Evolutionary conservation across 768 basidiomycete genomes (phyloP).

Genomic region (Chlorophyllum brunneum): DNA sequence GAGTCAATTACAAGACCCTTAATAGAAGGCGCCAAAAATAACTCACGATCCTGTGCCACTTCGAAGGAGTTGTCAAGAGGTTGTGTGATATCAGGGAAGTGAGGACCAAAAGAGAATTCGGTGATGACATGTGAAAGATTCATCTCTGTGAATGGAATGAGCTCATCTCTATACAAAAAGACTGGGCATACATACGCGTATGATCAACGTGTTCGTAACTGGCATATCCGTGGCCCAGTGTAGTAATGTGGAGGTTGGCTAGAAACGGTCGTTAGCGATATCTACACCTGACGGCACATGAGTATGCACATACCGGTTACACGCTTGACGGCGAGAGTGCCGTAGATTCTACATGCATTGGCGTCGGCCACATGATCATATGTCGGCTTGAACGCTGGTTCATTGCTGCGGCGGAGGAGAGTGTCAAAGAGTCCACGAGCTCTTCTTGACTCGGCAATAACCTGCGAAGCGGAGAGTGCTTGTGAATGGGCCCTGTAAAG

Average conservation of each 20-base stretch:
- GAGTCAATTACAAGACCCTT: conserved; percentile 2
- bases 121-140: conserved; percentile 95
- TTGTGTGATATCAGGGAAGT: conserved; percentile 93
- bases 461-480: conserved; percentile 65
- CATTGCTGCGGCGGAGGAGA: conserved; percentile 38
- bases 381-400: conserved; percentile 61
- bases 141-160: conserved; percentile 7
- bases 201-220: conserved; percentile 88
- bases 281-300: not conserved
- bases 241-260: conserved; percentile 94
- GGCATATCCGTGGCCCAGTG: conserved; percentile 91
- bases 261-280: not conserved
- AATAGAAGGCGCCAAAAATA: conserved; percentile 4
- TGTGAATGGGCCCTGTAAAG: conserved; percentile 54
- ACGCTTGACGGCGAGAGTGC: conserved; percentile 79
- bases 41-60: conserved; percentile 62
- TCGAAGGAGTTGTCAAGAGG: conserved; percentile 92
- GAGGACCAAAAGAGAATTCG: conserved; percentile 95
- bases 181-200: conserved; percentile 44
- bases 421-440: conserved; percentile 71
- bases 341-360: conserved; percentile 83
- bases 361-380: conserved; percentile 66
- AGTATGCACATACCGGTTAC: conserved; percentile 63
- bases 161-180: too few species aligned
- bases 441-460: conserved; percentile 65